These are phyloP conservation scores for Alopecurus myosuroides DNA, from an alignment of 176 grass and related monocot species.

Conservation along the genomic window DNA sequence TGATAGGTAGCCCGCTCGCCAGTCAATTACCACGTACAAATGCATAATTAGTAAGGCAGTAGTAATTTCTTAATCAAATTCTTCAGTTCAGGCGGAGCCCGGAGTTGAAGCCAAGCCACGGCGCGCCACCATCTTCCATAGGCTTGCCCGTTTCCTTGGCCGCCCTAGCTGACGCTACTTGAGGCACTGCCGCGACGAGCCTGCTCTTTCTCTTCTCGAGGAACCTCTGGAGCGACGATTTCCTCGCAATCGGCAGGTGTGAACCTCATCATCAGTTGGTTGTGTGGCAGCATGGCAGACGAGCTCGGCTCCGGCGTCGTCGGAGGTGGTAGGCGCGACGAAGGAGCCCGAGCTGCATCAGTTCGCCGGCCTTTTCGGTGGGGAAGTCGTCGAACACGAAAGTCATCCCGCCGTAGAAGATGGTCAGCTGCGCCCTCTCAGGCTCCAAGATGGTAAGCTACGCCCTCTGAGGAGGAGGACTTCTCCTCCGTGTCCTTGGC, in stretches of 20 bases:
- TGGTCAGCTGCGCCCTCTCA: conserved; percentile 54
- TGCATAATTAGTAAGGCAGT: too few species aligned
- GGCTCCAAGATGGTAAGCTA: conserved; percentile 30
- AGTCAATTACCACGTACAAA: neutral
- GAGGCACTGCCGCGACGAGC: neutral
- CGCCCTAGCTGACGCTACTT: neutral
- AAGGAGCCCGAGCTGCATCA: conserved; percentile 51
- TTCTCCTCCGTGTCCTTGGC: too few species aligned
- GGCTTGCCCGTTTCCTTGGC: neutral
- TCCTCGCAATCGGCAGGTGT: conserved; percentile 91
- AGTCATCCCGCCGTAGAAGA: conserved; percentile 69
- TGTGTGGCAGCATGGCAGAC: neutral
- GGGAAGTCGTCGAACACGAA: conserved; percentile 78
- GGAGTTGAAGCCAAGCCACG: conserved; percentile 34
- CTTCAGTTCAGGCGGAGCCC: conserved; percentile 18
- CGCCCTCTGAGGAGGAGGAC: too few species aligned
- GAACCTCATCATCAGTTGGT: neutral
- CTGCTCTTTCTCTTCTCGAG: conserved; percentile 77
- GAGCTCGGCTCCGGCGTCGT: neutral
- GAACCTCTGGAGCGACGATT: conserved; percentile 79
- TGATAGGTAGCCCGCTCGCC: neutral
- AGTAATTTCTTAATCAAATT: neutral
- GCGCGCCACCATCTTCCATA: conserved; percentile 1
- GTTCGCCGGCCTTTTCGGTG: conserved; percentile 54
- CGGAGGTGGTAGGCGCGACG: neutral